Conservation (phyloP, 345 rosid species). For the Citrus reticulata region DNA sequence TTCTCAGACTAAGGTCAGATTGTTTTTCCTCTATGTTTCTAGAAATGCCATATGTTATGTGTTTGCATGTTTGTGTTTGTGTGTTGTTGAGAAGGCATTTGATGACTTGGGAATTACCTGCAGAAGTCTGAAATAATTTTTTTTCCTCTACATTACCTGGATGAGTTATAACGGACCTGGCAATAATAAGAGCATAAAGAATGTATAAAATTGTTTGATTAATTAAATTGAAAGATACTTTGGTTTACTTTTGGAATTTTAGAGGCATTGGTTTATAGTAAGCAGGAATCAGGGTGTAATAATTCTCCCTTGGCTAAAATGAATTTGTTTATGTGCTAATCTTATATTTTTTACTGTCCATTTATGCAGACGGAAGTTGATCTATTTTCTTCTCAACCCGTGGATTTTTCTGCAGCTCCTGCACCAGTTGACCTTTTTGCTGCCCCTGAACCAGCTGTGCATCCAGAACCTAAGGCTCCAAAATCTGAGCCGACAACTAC, state of each 20-base stretch:
- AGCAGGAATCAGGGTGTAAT: constrained; percentile 9
- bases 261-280: constrained; percentile 1
- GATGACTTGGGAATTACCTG: background rate
- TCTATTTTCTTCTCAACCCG: constrained; percentile 27
- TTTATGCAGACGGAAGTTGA: constrained; percentile 49
- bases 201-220: background rate
- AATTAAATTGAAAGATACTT: background rate
- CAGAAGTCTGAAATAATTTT: background rate
- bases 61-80: background rate
- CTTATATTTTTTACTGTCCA: background rate
- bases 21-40: background rate
- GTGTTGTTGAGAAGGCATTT: background rate
- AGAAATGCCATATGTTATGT: background rate
- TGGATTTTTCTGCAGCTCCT: constrained; percentile 45
- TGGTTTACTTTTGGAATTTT: constrained; percentile 1
- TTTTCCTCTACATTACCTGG: background rate
- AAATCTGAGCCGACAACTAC: constrained; percentile 32
- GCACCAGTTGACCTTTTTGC: constrained; percentile 62
- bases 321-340: background rate
- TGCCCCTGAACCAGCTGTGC: constrained; percentile 44
- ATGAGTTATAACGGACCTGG: background rate
- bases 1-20: constrained; percentile 57
- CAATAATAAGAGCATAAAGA: background rate
- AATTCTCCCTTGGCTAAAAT: constrained; percentile 2
- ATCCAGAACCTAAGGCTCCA: constrained; percentile 44